These are phyloP conservation scores for Colletotrichum lindemuthianum DNA, from an alignment of 2,329 filamentous ascomycete genomes.

Conservation along the genomic window DNA sequence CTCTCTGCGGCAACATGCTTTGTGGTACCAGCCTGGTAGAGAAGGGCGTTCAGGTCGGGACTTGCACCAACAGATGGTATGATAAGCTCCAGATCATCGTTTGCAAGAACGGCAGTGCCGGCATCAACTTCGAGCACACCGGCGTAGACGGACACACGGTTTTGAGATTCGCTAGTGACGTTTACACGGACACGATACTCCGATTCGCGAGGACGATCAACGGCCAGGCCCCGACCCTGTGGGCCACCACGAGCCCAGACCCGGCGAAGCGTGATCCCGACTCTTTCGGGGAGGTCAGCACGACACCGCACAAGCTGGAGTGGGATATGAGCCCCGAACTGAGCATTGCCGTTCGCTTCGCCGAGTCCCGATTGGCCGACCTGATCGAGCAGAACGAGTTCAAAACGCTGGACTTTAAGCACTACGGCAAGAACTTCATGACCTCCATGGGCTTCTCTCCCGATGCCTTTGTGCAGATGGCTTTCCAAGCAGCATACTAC, in stretches of 20 bases:
- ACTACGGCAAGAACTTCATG: conserved; percentile 97
- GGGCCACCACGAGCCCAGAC: conserved; percentile 90
- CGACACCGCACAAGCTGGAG: conserved; percentile 93
- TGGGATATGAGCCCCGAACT: conserved; percentile 98
- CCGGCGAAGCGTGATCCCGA: conserved; percentile 90
- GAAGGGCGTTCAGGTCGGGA: conserved; percentile 93
- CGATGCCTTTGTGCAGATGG: conserved; percentile 98
- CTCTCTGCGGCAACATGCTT: conserved; percentile 98
- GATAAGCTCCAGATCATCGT: conserved; percentile 99
- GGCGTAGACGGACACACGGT: conserved; percentile 98
- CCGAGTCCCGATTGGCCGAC: conserved; percentile 92
- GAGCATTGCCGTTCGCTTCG: conserved; percentile 90
- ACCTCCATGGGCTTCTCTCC: conserved; percentile 97
- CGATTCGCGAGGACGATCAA: conserved; percentile 96
- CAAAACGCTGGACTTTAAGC: conserved; percentile 85
- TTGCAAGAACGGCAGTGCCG: conserved; percentile 97
- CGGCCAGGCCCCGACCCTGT: conserved; percentile 88
- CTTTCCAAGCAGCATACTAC: conserved; percentile 97
- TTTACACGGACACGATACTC: conserved; percentile 97
- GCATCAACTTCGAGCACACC: conserved; percentile 99
- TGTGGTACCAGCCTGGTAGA: conserved; percentile 94
- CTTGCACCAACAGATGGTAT: conserved; percentile 98
- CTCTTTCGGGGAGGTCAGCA: conserved; percentile 92
- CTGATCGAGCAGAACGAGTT: conserved; percentile 98
- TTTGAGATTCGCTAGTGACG: conserved; percentile 91